Evolutionary conservation across 129 eudicot genomes (phyloP).

Genomic region (Centrapalus pauciflorus): DNA sequence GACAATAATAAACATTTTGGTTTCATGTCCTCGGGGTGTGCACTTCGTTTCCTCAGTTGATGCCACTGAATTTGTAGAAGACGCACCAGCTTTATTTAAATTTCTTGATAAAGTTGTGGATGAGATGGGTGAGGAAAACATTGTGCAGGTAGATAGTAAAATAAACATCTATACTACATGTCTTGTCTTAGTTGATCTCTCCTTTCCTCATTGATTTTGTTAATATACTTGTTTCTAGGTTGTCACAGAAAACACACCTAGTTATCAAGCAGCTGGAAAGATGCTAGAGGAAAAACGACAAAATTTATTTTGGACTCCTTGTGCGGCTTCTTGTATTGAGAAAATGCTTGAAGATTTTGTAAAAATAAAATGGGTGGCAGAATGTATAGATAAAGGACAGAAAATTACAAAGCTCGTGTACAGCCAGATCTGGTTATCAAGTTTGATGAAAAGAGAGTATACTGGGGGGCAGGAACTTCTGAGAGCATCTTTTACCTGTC

Average conservation of each 20-base stretch:
- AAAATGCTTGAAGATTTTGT: slow-evolving; percentile 69
- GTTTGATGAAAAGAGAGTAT: slow-evolving; percentile 69
- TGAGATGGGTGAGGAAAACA: slow-evolving; percentile 92
- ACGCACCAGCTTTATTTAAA: slow-evolving; percentile 52
- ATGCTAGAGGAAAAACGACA: slow-evolving; percentile 88
- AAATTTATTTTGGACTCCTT: slow-evolving; percentile 80
- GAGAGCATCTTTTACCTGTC: slow-evolving; percentile 54
- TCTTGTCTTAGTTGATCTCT: neutral
- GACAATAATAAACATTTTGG: slow-evolving; percentile 69
- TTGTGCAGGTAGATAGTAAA: slow-evolving; percentile 64
- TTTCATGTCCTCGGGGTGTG: slow-evolving; percentile 92
- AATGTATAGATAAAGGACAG: slow-evolving; percentile 81
- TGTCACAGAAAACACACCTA: slow-evolving; percentile 65
- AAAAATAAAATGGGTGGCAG: slow-evolving; percentile 74
- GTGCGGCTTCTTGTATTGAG: slow-evolving; percentile 81
- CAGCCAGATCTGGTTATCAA: slow-evolving; percentile 65
- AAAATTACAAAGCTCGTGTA: slow-evolving; percentile 77
- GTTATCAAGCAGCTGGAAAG: slow-evolving; percentile 85
- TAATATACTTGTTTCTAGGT: slow-evolving; percentile 46
- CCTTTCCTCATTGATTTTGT: neutral
- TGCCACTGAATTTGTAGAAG: slow-evolving; percentile 62
- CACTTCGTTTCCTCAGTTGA: slow-evolving; percentile 79
- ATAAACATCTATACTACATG: neutral
- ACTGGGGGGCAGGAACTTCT: slow-evolving; percentile 85
- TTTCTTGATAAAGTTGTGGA: slow-evolving; percentile 82